These are phyloP conservation scores for Chlamydomonas sp. DNA, from an alignment of 139 green algal species.

Conservation along the genomic window DNA sequence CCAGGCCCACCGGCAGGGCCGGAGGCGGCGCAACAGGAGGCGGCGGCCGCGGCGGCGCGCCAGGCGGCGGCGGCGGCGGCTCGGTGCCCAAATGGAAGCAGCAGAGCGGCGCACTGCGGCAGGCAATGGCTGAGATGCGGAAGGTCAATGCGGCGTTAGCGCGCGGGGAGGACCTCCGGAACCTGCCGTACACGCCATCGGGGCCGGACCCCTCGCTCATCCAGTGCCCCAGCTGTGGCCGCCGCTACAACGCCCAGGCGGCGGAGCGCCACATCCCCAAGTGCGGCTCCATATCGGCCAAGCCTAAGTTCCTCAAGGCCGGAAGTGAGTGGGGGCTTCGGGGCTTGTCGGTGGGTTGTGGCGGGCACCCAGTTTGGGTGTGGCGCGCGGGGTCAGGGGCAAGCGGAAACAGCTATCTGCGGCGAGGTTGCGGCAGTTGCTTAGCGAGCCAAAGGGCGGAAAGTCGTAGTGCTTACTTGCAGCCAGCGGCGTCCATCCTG, in stretches of 20 bases:
- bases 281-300: slow-evolving; percentile 50
- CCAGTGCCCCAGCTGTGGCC: slow-evolving; percentile 58
- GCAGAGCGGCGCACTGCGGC: slow-evolving; percentile 51
- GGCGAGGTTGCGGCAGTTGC: background rate
- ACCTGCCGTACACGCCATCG: slow-evolving; percentile 50
- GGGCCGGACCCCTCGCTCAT: slow-evolving; percentile 54
- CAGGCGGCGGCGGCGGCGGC: background rate
- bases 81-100: slow-evolving; percentile 16
- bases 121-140: slow-evolving; percentile 52
- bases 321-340: slow-evolving; percentile 25
- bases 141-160: slow-evolving; percentile 43
- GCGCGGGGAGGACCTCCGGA: slow-evolving; percentile 42
- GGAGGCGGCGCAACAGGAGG: background rate
- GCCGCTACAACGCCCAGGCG: slow-evolving; percentile 55
- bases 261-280: slow-evolving; percentile 63
- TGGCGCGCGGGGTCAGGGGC: background rate
- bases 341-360: background rate
- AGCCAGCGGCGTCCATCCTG: background rate
- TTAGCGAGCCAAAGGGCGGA: slow-evolving; percentile 33
- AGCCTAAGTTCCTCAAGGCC: slow-evolving; percentile 51
- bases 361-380: background rate
- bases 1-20: background rate
- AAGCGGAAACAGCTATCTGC: background rate
- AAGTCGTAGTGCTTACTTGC: background rate
- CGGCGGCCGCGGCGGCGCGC: background rate